Evolutionary conservation across 305 asterid genomes (phyloP).

Genomic region (Petunia hybrid): DNA sequence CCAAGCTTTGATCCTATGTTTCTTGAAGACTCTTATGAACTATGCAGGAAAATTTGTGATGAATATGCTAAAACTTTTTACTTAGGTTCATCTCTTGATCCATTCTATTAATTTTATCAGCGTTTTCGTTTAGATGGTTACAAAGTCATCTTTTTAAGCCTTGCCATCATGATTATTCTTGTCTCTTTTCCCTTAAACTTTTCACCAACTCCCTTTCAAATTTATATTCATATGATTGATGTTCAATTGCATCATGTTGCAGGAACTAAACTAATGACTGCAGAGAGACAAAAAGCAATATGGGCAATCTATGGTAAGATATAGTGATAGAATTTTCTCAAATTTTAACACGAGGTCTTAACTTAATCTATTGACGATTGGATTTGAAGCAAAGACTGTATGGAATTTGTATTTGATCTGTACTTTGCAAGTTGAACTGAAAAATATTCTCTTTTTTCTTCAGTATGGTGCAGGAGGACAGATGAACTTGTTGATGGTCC

Average conservation of each 20-base stretch:
- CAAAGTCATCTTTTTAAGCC: neutral
- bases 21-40: constrained; percentile 69
- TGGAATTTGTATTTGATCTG: neutral
- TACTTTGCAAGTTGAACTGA: neutral
- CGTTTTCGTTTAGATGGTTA: neutral
- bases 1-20: constrained; percentile 59
- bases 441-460: neutral
- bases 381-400: neutral
- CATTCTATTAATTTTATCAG: neutral
- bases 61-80: constrained; percentile 89
- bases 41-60: constrained; percentile 75
- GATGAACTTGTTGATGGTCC: constrained; percentile 92
- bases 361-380: no score
- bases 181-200: neutral
- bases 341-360: no score
- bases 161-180: neutral
- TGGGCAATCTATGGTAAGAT: constrained; percentile 84
- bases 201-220: neutral
- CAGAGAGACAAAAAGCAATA: constrained; percentile 75
- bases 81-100: constrained; percentile 50
- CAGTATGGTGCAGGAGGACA: constrained; percentile 89
- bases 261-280: constrained; percentile 84
- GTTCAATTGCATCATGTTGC: constrained; percentile 35
- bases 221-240: neutral
- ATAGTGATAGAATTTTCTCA: neutral